Evolutionary conservation across 108 stramenopile species (phyloP), one percentile per base, ranked within the genome.

Genomic region (Cylindrotheca closterium): DNA sequence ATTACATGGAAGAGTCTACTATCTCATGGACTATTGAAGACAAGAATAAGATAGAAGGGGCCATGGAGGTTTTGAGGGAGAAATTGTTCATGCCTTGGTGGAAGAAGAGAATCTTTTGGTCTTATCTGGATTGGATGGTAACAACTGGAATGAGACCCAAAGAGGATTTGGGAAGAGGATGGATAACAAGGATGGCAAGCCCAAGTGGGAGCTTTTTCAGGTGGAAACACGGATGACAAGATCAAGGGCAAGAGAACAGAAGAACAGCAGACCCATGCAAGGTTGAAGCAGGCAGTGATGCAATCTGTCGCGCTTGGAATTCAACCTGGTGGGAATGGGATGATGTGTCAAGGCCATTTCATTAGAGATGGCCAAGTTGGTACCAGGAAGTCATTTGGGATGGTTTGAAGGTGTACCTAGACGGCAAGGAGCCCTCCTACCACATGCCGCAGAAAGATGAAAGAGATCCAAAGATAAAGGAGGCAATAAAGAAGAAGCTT

Each of bases 241-340:
- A 56, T n/a, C n/a, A 56, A 10, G 30, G 12, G 28, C 8, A 56
- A 31, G 30, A 29, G 55, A 31, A 56, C 7, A 8, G 30, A 18
- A 5, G 30, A 30, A 31, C 55, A 56, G 23, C 30, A 56, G 60
- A 45, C 12, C 19, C n/a, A n/a, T n/a, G n/a, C n/a, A n/a, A n/a
- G n/a, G n/a, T n/a, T n/a, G n/a, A n/a, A n/a, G n/a, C n/a, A n/a
- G n/a, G n/a, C n/a, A n/a, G 60, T 21, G 76, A 71, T 15, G 69
- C 63, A 26, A 21, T 65, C 3, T 18, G 29, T 1, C 2, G 68
- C 1, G 63, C 63, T 24, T 46, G 22, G 5, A 53, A 27, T 29
- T 33, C 75, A 3, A 52, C 59, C 24, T 77, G 61, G 55, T 77
- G 70, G 70, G 67, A 64, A 19, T 78, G 72, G 77, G 52, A 68